These are phyloP conservation scores for Pythium periplocum DNA, from an alignment of 352 stramenopile genomes.

Conservation along the genomic window DNA sequence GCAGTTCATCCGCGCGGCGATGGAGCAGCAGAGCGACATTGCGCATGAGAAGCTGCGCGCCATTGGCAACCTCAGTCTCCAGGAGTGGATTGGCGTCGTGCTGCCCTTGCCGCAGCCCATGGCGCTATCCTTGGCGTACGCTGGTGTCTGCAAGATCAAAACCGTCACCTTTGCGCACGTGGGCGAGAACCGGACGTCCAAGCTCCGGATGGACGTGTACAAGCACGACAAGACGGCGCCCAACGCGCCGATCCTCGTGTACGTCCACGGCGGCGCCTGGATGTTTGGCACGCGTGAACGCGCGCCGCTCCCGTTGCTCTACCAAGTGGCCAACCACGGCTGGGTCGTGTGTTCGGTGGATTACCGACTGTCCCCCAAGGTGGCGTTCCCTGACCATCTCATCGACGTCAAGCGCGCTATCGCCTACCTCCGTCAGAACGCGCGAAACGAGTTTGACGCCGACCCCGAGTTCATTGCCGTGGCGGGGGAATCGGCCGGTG, in stretches of 20 bases:
- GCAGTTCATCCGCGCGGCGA: conserved; percentile 31
- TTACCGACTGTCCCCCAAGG: conserved; percentile 67
- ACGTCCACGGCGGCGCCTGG: conserved; percentile 79
- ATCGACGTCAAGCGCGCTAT: conserved; percentile 69
- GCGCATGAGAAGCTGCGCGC: conserved; percentile 18
- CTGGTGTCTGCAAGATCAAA: conserved; percentile 39
- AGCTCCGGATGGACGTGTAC: conserved; percentile 73
- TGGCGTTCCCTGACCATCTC: conserved; percentile 59
- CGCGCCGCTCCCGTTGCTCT: conserved; percentile 49
- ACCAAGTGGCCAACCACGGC: conserved; percentile 44
- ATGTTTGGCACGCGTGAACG: conserved; percentile 47
- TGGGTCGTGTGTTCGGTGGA: conserved; percentile 79
- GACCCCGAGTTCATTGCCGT: conserved; percentile 69
- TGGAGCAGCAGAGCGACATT: conserved; percentile 26
- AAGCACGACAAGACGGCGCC: conserved; percentile 32
- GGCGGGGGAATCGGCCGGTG: conserved; percentile 60
- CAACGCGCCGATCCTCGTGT: conserved; percentile 70
- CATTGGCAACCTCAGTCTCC: conserved; percentile 42
- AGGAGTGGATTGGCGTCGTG: conserved; percentile 52
- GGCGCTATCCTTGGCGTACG: conserved; percentile 41
- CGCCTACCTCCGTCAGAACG: conserved; percentile 55
- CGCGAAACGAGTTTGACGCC: conserved; percentile 33
- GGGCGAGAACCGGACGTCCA: conserved; percentile 48
- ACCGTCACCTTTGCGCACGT: conserved; percentile 65
- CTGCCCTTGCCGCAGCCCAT: conserved; percentile 52